Conservation (phyloP, 257 asterid species). For the Primulina tabacum region DNA sequence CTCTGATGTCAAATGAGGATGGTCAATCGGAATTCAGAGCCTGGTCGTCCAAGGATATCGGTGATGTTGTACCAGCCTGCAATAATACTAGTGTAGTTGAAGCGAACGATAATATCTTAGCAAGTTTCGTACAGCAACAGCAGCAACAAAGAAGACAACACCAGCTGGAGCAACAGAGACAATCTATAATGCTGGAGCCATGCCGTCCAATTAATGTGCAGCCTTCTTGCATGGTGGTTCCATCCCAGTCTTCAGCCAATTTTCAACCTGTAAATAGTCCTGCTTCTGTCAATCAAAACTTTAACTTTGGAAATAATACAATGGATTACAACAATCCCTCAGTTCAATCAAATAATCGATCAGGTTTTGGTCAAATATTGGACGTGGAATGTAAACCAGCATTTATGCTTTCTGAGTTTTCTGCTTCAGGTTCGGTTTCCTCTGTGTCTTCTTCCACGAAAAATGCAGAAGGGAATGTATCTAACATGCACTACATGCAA, state of each 20-base stretch:
- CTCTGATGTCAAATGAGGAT: conserved; percentile 35
- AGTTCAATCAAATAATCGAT: conserved; percentile 41
- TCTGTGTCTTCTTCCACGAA: conserved; percentile 38
- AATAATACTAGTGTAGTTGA: conserved; percentile 33
- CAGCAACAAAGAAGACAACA: conserved; percentile 25
- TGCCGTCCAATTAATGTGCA: conserved; percentile 51
- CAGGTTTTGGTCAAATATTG: conserved; percentile 38
- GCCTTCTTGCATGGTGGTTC: conserved; percentile 79
- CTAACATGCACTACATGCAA: conserved; percentile 30
- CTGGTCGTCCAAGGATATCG: conserved; percentile 46
- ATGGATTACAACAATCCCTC: conserved; percentile 37
- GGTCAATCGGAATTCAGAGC: conserved; percentile 40
- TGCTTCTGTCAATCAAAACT: conserved; percentile 36
- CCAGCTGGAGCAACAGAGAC: conserved; percentile 33
- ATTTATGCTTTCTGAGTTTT: conserved; percentile 31
- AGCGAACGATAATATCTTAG: conserved; percentile 36
- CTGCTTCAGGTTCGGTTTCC: conserved; percentile 41
- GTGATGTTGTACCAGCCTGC: conserved; percentile 33
- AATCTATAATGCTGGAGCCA: conserved; percentile 34
- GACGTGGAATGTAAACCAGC: conserved; percentile 37
- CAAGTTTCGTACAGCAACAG: conserved; percentile 45
- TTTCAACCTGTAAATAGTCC: conserved; percentile 47
- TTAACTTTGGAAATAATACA: conserved; percentile 35
- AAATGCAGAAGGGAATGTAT: conserved; percentile 33
- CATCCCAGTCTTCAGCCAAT: conserved; percentile 52